Evolutionary conservation across 495 filamentous ascomycete genomes (phyloP), one percentile per base, ranked within the genome.

Genomic region (Penicillium soppii): DNA sequence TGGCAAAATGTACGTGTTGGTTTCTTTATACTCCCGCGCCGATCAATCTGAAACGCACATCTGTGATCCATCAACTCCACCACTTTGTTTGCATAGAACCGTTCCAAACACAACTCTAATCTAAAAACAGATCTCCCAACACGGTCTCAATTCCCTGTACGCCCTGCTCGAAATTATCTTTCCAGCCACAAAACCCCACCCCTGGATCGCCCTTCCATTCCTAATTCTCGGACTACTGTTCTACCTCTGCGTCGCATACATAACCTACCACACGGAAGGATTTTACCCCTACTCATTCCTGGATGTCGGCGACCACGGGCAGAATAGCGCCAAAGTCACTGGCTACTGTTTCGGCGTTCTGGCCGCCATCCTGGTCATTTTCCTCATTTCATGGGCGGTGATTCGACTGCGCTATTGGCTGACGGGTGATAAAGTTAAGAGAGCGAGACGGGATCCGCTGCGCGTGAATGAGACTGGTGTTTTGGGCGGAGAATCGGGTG

Each of bases 221-320:
- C 62, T 74, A 22, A 50, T 73, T 23, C 50, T 73, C 3, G 37
- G 92, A 0, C 76, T 92, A 23, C 80, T 82, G 0, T 64, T 85
- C 4, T 95, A 95, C 59, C 78, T 90, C 5, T 79, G 71, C 17
- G 71, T 95, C 8, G 88, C 88, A 0, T 92, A 91, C 62, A 54
- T 95, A 25, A 91, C 86, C 10, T 62, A 79, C 46, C 79, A 81
- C 0, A 84, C 82, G 0, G 69, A 88, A 59, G 81, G 80, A 1
- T 91, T 86, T 58, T 95, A 89, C 62, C 75, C 86, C 0, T 95
- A 95, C 65, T 53, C 55, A 39, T 95, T 95, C 72, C 73, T 94
- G 0, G 74, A 95, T 63, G 77, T 80, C 0, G 57, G 68, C 45
- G 65, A 69, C 62, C 47, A 72, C 57, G 58, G 68, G 29, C 68